Evolutionary conservation across 805 yeast species (phyloP).

Genomic region (Lipomyces sp.): DNA sequence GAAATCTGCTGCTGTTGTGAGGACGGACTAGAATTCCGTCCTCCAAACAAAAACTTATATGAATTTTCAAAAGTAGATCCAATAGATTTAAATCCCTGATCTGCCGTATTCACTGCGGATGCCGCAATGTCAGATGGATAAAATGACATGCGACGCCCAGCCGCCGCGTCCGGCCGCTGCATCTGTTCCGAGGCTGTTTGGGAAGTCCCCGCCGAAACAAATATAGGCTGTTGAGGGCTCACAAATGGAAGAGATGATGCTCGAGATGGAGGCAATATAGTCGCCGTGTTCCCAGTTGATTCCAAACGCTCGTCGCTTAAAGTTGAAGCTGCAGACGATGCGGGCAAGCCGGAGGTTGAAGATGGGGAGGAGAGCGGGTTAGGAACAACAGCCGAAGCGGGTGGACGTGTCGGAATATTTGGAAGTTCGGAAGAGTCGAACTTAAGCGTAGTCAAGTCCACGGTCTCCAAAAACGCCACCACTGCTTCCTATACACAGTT

Average conservation of each 20-base stretch:
- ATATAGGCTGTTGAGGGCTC: no score
- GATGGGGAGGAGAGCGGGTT: slow-evolving; percentile 7
- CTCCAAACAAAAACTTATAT: slow-evolving; percentile 35
- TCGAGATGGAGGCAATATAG: no score
- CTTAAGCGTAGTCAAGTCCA: slow-evolving; percentile 37
- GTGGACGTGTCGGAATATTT: slow-evolving; percentile 2
- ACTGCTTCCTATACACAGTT: slow-evolving; percentile 40
- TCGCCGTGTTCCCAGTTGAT: no score
- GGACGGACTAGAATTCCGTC: background rate
- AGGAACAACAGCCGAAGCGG: slow-evolving; percentile 5
- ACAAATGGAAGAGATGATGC: no score
- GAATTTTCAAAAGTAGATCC: slow-evolving; percentile 39
- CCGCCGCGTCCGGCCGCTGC: background rate
- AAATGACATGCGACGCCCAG: slow-evolving; percentile 2
- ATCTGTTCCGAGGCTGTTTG: background rate
- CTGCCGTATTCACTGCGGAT: slow-evolving; percentile 31
- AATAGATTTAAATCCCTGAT: slow-evolving; percentile 35
- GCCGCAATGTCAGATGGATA: slow-evolving; percentile 34
- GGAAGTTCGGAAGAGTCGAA: slow-evolving; percentile 32
- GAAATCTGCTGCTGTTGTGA: background rate
- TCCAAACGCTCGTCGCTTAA: no score
- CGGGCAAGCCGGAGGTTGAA: no score
- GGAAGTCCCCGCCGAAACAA: background rate
- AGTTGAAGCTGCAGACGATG: no score
- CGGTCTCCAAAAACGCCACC: slow-evolving; percentile 39